phyloP scores from a whole-genome alignment of 768 basidiomycete genomes.

The Trametes gibbosa region DNA sequence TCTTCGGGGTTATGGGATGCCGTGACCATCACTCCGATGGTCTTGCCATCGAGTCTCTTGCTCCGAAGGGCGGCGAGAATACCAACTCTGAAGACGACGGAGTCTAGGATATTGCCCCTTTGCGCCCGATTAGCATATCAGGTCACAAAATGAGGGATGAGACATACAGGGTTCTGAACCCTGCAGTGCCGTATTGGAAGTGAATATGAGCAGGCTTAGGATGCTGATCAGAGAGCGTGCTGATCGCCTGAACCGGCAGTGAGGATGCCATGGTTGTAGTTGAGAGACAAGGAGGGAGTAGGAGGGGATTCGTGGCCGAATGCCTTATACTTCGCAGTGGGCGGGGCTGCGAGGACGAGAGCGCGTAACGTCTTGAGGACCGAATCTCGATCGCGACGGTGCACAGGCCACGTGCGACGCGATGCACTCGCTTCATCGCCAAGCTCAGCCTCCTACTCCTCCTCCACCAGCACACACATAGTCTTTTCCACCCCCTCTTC shows the following conservation, averaged over 20 bases:
- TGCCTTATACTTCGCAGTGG: conserved; percentile 1
- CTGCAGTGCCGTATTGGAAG: conserved; percentile 92
- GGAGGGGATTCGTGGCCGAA: neutral
- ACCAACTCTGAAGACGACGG: conserved; percentile 92
- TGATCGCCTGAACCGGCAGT: conserved; percentile 41
- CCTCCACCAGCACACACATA: neutral
- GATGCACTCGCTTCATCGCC: conserved; percentile 3
- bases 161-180: conserved; percentile 86
- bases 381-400: conserved; percentile 18
- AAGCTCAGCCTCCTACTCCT: conserved; percentile 1
- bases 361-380: conserved; percentile 6
- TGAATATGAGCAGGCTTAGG: conserved; percentile 66
- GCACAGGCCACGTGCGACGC: conserved; percentile 16
- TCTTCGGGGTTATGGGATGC: conserved; percentile 99
- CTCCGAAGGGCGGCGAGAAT: conserved; percentile 88
- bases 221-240: conserved; percentile 53
- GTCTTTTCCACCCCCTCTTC: neutral
- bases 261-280: conserved; percentile 24
- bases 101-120: conserved; percentile 73
- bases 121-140: conserved; percentile 11
- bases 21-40: conserved; percentile 97
- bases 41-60: conserved; percentile 86
- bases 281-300: neutral
- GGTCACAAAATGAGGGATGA: neutral
- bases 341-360: neutral